Base-by-base conservation (phyloP, 176 grass and related monocot species). In the Miscanthus lutarioriparius region DNA sequence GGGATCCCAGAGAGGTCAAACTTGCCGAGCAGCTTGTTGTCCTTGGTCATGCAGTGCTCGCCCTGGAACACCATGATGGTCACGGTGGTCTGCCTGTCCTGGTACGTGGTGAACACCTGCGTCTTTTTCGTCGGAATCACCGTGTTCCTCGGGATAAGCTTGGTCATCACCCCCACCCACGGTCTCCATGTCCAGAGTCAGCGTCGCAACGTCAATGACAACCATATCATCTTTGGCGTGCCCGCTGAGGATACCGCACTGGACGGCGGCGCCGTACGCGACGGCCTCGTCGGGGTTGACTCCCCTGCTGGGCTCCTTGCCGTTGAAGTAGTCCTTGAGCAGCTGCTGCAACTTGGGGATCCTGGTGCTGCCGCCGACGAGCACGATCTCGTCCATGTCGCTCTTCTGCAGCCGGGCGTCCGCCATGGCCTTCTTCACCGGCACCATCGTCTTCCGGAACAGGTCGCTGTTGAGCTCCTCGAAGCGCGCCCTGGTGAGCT, bases 361-460 rank as follows among this genome's bases (percentile, higher is more conserved):
- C 74, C 74, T 37, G 74, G 74, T 76, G 74, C 74, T 58, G 10
- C 74, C 74, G 17, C 74, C 74, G 30, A 76, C 74, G 48, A 76
- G 74, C 30, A 76, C 74, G 43, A 48, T 80, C 78, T 80, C 78
- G 28, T 80, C 41, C 26, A 80, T 80, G 63, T 68, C 78, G 27
- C 10, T 41, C 64, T 80, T 80, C 4, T n/a, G 4, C 41, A 80
- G 63, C 19, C 63, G 0, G 26, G 78, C 63, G 64, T 80, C 64
- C 41, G 41, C 64, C 77, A 80, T 45, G 17, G 77, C 62, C 62
- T 80, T 80, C 77, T 33, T 80, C 77, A 67, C 77, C 1, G 43
- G 78, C 43, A 67, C 63, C 78, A 80, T 67, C 28, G 64, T 80
- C 78, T 68, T 80, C 17, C 28, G 41, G 78, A 80, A 80, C 2